Conservation (phyloP, 257 asterid genomes). For the Striga asiatica region DNA sequence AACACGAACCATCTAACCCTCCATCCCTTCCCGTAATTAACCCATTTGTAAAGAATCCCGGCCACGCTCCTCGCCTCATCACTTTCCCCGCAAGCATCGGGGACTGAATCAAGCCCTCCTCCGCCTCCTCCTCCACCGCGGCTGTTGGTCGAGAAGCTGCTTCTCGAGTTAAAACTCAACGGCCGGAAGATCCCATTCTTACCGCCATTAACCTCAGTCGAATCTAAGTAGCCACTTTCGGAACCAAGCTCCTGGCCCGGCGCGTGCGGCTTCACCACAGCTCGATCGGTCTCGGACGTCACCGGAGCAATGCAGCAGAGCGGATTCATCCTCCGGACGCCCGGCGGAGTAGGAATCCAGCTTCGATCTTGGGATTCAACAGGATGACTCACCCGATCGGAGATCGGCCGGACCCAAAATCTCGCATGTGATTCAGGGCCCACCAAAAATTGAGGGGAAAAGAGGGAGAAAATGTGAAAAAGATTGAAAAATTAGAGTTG, state of each 20-base stretch:
- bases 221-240: slow-evolving; percentile 19
- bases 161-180: slow-evolving; percentile 43
- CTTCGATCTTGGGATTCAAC: slow-evolving; percentile 23
- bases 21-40: slow-evolving; percentile 98
- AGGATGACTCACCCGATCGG: slow-evolving; percentile 34
- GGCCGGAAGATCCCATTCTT: slow-evolving; percentile 26
- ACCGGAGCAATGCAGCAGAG: slow-evolving; percentile 99
- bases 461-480: too few species aligned
- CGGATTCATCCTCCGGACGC: slow-evolving; percentile 62
- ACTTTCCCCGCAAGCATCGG: slow-evolving; percentile 26
- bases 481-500: too few species aligned
- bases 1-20: slow-evolving; percentile 90
- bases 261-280: slow-evolving; percentile 57
- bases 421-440: slow-evolving; percentile 38
- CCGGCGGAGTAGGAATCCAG: slow-evolving; percentile 1
- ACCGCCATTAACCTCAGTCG: slow-evolving; percentile 6
- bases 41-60: slow-evolving; percentile 89
- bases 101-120: slow-evolving; percentile 28
- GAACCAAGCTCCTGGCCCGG: slow-evolving; percentile 39
- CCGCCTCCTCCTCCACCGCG: slow-evolving; percentile 16
- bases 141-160: slow-evolving; percentile 48
- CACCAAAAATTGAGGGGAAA: too few species aligned
- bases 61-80: slow-evolving; percentile 49
- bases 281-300: slow-evolving; percentile 73
- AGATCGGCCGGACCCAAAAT: slow-evolving; percentile 42